Evolutionary conservation across 164 flowering plant genomes (phyloP), one percentile per base, ranked within the genome.

Genomic region (Tetracentron sinense): DNA sequence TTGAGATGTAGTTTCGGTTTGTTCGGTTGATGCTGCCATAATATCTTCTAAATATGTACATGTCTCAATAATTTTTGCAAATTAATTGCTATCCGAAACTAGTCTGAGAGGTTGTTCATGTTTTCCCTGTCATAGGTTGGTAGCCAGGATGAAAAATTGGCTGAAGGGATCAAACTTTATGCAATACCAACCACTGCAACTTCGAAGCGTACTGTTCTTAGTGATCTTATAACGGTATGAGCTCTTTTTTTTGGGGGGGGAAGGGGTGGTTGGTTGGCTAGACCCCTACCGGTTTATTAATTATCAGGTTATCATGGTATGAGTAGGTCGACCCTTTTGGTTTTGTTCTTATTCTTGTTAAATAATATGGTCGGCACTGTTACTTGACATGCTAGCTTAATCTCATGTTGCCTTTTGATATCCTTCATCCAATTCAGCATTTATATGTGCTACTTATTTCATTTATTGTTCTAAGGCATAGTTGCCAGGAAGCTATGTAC

Each of bases 161-260:
- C 97, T 17, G 96, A 91, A 69, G 97, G 99, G 63, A 95, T 95
- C 77, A 91, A 88, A 62, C 80, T 95, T 29, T 86, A 86, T 78
- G 97, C 99, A 7, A 70, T 95, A 64, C 75, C 87, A 52, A 73
- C 94, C 23, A 85, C 97, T 69, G 65, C 87, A 52, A 83, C 85
- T 63, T 89, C 99, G 66, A 95, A 92, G 79, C 85, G 96, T 22
- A 82, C 88, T 26, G 83, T 95, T 62, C 94, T 95, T 28, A 78
- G 88, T 67, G 97, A 95, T 72, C 86, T 95, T 56, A 74, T 95
- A 33, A 87, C 82, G 69, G 99, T 94, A 86, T 66, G 79, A 35
- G 2, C n/a, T n/a, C n/a, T n/a, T n/a, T n/a, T n/a, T n/a, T n/a
- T n/a, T n/a, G n/a, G n/a, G n/a, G n/a, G n/a, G n/a, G n/a, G n/a